Base-by-base conservation (phyloP, 345 rosid species). In the Limnanthes douglasii region DNA sequence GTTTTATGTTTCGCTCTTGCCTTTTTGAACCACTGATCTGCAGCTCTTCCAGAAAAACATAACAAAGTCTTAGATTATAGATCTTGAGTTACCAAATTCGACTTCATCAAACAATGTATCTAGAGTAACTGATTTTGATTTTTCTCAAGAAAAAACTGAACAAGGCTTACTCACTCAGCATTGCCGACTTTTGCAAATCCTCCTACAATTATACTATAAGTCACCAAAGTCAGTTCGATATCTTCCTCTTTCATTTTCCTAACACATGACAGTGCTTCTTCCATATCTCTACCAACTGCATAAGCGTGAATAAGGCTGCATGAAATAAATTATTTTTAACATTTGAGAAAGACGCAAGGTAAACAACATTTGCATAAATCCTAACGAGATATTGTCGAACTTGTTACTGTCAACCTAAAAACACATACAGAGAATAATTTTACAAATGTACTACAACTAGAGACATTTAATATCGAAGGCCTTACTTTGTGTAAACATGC, bases 301-400 rank as follows among this genome's bases (percentile, higher is more conserved):
- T 84, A 90, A 39, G 94, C 95, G 69, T 79, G 86, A 66, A 90
- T 69, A 70, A 90, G 95, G 83, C 98, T 90, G 95, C 92, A 79
- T 54, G 50, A 64, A 70, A 68, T 60, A 47, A 61, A 63, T 59
- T 38, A 59, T 29, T 31, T 57, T 65, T 43, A 76, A 62, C 44
- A 29, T 41, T 39, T 16, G 9, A 56, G 24, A 25, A 34, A 48
- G 10, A 5, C 34, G 31, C 13, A 50, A 57, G 22, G 44, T 36
- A 17, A 21, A 27, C 14, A 41, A 43, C n/a, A n/a, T n/a, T n/a
- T n/a, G n/a, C n/a, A n/a, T n/a, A n/a, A 54, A 35, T 13, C 20
- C 29, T 17, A 30, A 4, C 8, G 8, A 43, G 36, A 43, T 28
- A 20, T 33, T 5, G 32, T 26, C 24, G 21, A 31, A 15, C 21